Evolutionary conservation across 352 stramenopile genomes (phyloP).

Genomic region (Globisporangium alternatum): DNA sequence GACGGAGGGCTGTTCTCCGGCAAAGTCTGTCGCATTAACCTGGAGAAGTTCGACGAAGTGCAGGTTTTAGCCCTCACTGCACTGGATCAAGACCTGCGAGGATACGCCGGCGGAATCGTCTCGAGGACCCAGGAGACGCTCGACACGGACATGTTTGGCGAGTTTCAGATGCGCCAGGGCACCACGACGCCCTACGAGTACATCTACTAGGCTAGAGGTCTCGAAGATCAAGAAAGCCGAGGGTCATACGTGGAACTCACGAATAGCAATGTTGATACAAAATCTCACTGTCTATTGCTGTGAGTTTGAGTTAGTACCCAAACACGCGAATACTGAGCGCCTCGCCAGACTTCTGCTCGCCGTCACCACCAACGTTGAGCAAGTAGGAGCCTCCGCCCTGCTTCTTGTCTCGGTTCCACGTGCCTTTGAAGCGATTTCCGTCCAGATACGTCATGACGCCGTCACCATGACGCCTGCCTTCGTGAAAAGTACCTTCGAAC

Average conservation of each 20-base stretch:
- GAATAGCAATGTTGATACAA: neutral
- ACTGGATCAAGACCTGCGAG: constrained; percentile 37
- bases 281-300: too few species aligned
- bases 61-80: constrained; percentile 67
- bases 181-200: constrained; percentile 69
- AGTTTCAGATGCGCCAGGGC: constrained; percentile 61
- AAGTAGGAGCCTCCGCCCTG: constrained; percentile 78
- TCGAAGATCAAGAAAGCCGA: neutral
- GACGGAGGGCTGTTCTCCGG: constrained; percentile 62
- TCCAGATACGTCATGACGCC: constrained; percentile 81
- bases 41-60: constrained; percentile 78
- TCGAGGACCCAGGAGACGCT: constrained; percentile 43
- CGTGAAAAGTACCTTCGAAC: constrained; percentile 84
- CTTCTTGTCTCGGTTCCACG: constrained; percentile 87
- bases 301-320: constrained; percentile 26
- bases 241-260: neutral
- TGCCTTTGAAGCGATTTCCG: constrained; percentile 80
- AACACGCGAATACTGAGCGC: constrained; percentile 38
- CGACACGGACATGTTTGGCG: constrained; percentile 54
- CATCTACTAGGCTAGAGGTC: constrained; percentile 36
- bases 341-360: constrained; percentile 8
- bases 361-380: constrained; percentile 28
- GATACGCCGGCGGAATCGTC: constrained; percentile 51
- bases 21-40: constrained; percentile 75
- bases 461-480: constrained; percentile 68